phyloP scores from a whole-genome alignment of 257 asterid genomes.

The Henckelia pumila region DNA sequence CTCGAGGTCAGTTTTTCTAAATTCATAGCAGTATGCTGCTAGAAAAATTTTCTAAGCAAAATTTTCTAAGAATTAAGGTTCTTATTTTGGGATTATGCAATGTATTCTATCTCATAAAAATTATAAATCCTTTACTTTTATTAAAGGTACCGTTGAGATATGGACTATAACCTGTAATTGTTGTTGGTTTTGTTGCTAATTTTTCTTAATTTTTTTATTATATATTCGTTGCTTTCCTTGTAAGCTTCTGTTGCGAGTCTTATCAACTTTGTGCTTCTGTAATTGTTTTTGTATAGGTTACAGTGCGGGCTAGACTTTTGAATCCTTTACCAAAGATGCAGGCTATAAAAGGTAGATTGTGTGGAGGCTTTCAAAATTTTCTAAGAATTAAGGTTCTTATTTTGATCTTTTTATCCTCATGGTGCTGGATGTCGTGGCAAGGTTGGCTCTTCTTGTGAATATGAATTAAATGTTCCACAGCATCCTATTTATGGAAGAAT shows the following conservation, averaged over 20 bases:
- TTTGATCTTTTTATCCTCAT: constrained; percentile 33
- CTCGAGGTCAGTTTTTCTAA: constrained; percentile 33
- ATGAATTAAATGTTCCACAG: constrained; percentile 33
- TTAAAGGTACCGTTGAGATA: neutral
- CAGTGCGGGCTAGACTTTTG: constrained; percentile 60
- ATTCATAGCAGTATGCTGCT: no score
- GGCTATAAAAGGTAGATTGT: constrained; percentile 63
- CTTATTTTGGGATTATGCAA: constrained; percentile 15
- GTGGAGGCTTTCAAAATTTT: constrained; percentile 62
- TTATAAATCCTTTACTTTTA: neutral
- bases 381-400: no score
- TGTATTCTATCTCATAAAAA: neutral
- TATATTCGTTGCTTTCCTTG: neutral
- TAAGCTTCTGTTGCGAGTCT: neutral
- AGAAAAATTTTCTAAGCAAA: no score
- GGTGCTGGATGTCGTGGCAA: constrained; percentile 44
- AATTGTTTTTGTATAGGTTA: constrained; percentile 32
- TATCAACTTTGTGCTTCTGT: constrained; percentile 3
- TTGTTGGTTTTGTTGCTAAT: constrained; percentile 7
- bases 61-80: neutral
- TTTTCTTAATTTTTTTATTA: neutral
- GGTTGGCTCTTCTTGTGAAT: constrained; percentile 33
- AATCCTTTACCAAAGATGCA: constrained; percentile 64
- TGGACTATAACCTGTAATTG: neutral
- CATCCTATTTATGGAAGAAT: constrained; percentile 42